Evolutionary conservation across 768 basidiomycete genomes (phyloP), one percentile per base, ranked within the genome.

Genomic region (Macrocybe gigantea): DNA sequence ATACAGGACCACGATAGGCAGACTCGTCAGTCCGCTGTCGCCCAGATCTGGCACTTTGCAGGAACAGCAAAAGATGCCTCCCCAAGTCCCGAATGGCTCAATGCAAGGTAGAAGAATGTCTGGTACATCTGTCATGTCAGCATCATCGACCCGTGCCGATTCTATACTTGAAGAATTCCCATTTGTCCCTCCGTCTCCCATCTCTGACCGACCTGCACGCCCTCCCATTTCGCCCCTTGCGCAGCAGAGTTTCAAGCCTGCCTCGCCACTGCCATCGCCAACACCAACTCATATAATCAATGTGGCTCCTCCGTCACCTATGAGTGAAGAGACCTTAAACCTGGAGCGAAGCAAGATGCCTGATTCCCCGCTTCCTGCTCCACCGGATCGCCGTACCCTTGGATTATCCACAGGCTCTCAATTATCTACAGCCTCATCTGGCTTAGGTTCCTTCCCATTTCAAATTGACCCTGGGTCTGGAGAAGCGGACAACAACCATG

Each of bases 111-210:
- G 75, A 52, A 70, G 80, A 46, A 73, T 79, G 52, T 84, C 88
- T 5, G 78, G 75, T 48, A 79, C 80, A 5, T 89, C 86, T 31
- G 77, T 80, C 41, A 64, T 83, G 48, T 85, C 83, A 32, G 79
- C 79, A 9, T 69, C 84, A 10, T 85, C 85, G 7, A 84, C 84
- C 2, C 77, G 78, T 42, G 86, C 88, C 29, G 88, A 92, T 60
- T 91, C 88, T 3, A 88, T 92, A 54, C 73, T 92, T 29, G 89
- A 90, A 64, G 83, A 80, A 10, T 93, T 93, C 73, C 88, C 87
- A 33, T 91, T 93, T 61, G 88, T 93, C 7, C 90, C 90, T 15
- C 90, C 90, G 1, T 90, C 88, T 6, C 90, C 90, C 5, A 90
- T 92, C 50, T 89, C 88, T n/a, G 80, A 87, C 54, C 74, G 84